Evolutionary conservation across 2,329 filamentous ascomycete species (phyloP).

Genomic region (Fusarium citri): DNA sequence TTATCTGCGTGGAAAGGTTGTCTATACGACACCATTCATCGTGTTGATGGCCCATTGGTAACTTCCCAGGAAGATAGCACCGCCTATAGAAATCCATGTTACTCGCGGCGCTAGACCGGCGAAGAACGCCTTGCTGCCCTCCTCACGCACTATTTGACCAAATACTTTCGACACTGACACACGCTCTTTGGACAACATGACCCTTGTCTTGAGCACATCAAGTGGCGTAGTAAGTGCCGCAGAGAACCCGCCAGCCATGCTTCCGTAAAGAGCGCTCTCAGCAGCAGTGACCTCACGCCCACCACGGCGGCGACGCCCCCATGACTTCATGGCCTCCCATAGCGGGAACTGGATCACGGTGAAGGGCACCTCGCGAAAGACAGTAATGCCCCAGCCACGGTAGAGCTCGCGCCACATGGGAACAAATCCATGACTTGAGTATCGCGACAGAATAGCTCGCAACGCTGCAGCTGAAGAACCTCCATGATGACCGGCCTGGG

Average conservation of each 20-base stretch:
- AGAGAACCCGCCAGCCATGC: slow-evolving; percentile 83
- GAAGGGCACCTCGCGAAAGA: slow-evolving; percentile 96
- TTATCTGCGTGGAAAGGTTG: background rate
- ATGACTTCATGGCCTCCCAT: slow-evolving; percentile 92
- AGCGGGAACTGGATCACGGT: slow-evolving; percentile 97
- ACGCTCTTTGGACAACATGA: slow-evolving; percentile 86
- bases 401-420: slow-evolving; percentile 87
- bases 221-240: slow-evolving; percentile 91
- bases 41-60: slow-evolving; percentile 91
- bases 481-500: slow-evolving; percentile 86
- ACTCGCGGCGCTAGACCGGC: slow-evolving; percentile 83
- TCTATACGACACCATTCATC: slow-evolving; percentile 55
- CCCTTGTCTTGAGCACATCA: slow-evolving; percentile 95
- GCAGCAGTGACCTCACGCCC: slow-evolving; percentile 69
- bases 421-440: slow-evolving; percentile 56
- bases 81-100: slow-evolving; percentile 94
- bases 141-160: slow-evolving; percentile 70
- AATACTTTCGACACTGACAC: slow-evolving; percentile 71
- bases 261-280: slow-evolving; percentile 89
- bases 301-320: slow-evolving; percentile 62
- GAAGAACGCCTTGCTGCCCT: slow-evolving; percentile 77
- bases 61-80: slow-evolving; percentile 92
- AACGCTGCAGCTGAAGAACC: slow-evolving; percentile 76
- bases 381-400: slow-evolving; percentile 89
- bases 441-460: slow-evolving; percentile 72